Evolutionary conservation across 179 eudicot species (phyloP).

Genomic region (Vitellaria paradoxa): DNA sequence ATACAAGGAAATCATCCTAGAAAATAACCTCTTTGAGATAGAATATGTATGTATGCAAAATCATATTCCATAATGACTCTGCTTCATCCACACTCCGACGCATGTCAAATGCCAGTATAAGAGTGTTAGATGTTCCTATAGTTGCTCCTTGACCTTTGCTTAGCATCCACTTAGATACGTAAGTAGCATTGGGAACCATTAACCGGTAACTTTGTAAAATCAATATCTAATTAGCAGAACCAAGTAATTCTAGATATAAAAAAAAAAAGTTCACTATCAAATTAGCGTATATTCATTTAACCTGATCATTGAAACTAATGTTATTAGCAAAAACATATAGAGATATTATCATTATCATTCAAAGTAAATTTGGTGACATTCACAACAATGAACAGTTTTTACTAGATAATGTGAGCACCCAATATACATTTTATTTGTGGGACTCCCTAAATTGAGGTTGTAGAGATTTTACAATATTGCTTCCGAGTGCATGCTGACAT

Average conservation of each 20-base stretch:
- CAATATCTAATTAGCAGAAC: background rate
- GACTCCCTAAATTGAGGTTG: background rate
- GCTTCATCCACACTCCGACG: constrained; percentile 77
- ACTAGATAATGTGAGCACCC: background rate
- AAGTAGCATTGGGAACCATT: constrained; percentile 14
- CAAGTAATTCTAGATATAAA: background rate
- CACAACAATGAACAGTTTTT: background rate
- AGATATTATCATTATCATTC: background rate
- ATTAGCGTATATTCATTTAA: background rate
- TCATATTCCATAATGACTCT: constrained; percentile 82
- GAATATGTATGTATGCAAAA: constrained; percentile 78
- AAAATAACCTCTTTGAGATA: constrained; percentile 63
- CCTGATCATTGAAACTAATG: background rate
- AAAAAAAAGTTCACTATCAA: too few relatives aligned
- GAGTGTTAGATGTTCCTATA: constrained; percentile 76
- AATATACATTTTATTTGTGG: background rate
- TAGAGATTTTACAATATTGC: background rate
- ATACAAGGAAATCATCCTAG: constrained; percentile 76
- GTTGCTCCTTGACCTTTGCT: constrained; percentile 97
- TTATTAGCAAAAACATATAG: background rate
- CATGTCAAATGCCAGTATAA: constrained; percentile 76
- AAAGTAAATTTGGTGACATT: too few relatives aligned
- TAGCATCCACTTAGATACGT: constrained; percentile 95
- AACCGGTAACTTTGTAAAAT: background rate
- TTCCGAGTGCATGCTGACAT: background rate